Conservation (phyloP, 2,329 filamentous ascomycete genomes). For the Colletotrichum lentis region DNA sequence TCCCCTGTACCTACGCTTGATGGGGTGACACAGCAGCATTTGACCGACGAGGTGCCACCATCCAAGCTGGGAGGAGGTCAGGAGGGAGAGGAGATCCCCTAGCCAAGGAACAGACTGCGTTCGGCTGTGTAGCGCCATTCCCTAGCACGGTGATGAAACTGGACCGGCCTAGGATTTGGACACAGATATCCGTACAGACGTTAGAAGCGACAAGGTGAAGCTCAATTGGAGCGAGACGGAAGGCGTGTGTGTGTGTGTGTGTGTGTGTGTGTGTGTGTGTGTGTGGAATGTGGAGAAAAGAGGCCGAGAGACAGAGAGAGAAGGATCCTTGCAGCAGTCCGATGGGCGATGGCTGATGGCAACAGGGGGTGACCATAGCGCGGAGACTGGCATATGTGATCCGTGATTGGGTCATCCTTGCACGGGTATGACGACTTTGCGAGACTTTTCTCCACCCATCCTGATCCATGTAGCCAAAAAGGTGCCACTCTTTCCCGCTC, state of each 20-base stretch:
- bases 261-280: background rate
- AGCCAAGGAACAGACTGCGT: background rate
- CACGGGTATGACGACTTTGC: constrained; percentile 32
- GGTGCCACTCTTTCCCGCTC: constrained; percentile 32
- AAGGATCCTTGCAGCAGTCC: constrained; percentile 26
- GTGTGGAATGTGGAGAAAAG: constrained; percentile 14
- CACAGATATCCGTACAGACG: background rate
- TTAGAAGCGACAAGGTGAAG: constrained; percentile 26
- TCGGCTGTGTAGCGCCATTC: background rate
- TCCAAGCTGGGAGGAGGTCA: background rate
- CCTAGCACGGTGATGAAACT: constrained; percentile 1
- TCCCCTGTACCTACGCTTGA: constrained; percentile 21
- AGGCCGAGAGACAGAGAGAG: background rate
- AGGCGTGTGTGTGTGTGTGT: background rate
- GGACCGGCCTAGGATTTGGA: background rate
- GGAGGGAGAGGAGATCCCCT: background rate
- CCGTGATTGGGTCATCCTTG: constrained; percentile 36
- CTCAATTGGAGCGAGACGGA: background rate
- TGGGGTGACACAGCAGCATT: constrained; percentile 18
- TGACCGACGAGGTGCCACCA: constrained; percentile 2
- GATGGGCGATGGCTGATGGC: constrained; percentile 29
- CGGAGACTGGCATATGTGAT: constrained; percentile 11
- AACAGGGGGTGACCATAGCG: constrained; percentile 14
- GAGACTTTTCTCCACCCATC: constrained; percentile 12
- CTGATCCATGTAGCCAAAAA: constrained; percentile 10